Evolutionary conservation across 768 basidiomycete genomes (phyloP).

Genomic region (Mrakia frigida): DNA sequence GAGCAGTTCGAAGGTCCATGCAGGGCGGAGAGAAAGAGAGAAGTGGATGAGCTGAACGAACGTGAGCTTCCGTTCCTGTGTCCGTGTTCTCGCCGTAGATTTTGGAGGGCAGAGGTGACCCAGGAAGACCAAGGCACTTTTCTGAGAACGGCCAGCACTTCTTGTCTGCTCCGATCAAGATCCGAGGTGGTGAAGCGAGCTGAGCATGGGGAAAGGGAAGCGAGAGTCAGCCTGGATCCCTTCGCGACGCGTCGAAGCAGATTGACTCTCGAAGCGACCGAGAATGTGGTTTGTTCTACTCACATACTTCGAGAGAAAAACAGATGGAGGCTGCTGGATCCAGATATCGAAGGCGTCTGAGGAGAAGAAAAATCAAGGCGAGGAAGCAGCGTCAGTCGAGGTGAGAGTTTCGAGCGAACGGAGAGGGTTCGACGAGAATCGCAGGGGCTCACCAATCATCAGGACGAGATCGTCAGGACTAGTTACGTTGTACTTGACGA

Average conservation of each 20-base stretch:
- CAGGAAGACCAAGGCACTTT: conserved; percentile 7
- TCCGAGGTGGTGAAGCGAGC: not conserved
- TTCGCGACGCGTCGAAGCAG: not conserved
- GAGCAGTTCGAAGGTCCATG: too few relatives aligned
- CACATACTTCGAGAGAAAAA: not conserved
- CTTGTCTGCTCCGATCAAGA: conserved; percentile 22
- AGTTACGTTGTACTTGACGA: not conserved
- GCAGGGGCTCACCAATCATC: conserved; percentile 11
- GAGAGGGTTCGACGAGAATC: too few relatives aligned
- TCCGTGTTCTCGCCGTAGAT: conserved; percentile 2
- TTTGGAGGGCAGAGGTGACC: not conserved
- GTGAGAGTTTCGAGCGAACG: too few relatives aligned
- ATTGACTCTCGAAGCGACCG: too few relatives aligned
- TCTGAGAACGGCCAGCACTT: conserved; percentile 20
- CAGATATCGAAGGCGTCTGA: conserved; percentile 15
- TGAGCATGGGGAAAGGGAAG: too few relatives aligned
- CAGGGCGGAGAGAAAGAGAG: too few relatives aligned
- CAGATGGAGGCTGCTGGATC: conserved; percentile 17
- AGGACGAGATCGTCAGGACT: not conserved
- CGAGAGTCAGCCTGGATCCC: too few relatives aligned
- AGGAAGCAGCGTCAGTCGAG: not conserved
- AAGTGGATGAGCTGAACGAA: too few relatives aligned
- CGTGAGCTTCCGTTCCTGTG: not conserved
- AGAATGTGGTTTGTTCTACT: too few relatives aligned
- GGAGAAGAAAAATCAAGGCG: not conserved